These are phyloP conservation scores for Boletus reticuloceps DNA, from an alignment of 768 basidiomycete genomes.

Conservation along the genomic window DNA sequence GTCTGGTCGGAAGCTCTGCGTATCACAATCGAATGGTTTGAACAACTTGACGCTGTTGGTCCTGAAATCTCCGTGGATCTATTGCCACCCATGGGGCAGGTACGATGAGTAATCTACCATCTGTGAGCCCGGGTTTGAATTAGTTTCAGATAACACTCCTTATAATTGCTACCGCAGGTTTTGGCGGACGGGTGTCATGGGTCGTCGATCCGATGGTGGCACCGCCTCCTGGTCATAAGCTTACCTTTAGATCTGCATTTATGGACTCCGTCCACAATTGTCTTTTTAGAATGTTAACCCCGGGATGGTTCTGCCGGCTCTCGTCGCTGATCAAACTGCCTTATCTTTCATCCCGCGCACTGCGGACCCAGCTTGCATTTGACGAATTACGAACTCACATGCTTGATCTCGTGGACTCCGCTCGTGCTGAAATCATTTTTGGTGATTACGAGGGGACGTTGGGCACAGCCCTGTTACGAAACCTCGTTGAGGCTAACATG, in stretches of 20 bases:
- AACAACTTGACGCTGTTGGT: slow-evolving; percentile 29
- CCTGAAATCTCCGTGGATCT: slow-evolving; percentile 22
- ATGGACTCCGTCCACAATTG: slow-evolving; percentile 17
- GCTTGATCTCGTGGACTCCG: slow-evolving; percentile 38
- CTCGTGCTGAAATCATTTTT: slow-evolving; percentile 34
- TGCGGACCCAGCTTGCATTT: slow-evolving; percentile 32
- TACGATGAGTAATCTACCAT: not conserved
- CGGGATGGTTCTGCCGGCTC: slow-evolving; percentile 32
- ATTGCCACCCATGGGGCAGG: slow-evolving; percentile 10
- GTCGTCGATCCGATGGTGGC: slow-evolving; percentile 26
- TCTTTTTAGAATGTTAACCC: slow-evolving; percentile 30
- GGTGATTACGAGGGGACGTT: slow-evolving; percentile 18
- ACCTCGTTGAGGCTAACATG: slow-evolving; percentile 49
- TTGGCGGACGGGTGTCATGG: slow-evolving; percentile 38
- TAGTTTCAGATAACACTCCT: slow-evolving; percentile 35
- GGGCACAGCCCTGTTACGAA: slow-evolving; percentile 41
- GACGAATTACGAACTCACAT: slow-evolving; percentile 40
- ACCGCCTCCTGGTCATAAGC: slow-evolving; percentile 29
- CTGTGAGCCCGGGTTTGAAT: not conserved
- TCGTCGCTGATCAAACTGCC: slow-evolving; percentile 32
- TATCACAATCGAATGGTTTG: slow-evolving; percentile 42
- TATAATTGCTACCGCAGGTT: slow-evolving; percentile 41
- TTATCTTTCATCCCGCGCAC: slow-evolving; percentile 31
- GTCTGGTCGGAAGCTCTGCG: slow-evolving; percentile 47
- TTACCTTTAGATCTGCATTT: slow-evolving; percentile 39